These are phyloP conservation scores for Termitomyces sp. DNA, from an alignment of 768 basidiomycete species.

Conservation along the genomic window DNA sequence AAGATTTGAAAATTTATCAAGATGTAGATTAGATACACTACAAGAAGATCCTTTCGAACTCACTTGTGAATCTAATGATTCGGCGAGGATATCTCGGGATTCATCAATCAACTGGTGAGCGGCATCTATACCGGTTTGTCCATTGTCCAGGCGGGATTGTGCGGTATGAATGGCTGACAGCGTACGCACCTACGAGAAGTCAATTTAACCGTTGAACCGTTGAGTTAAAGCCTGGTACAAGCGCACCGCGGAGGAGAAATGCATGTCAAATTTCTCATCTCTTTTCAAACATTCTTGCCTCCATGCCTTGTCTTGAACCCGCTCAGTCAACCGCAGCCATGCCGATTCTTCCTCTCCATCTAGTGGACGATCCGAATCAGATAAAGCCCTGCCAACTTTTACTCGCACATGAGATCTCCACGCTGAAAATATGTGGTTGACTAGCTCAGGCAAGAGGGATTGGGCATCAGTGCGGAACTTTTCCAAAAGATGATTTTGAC, in stretches of 20 bases:
- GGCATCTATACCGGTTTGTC: slow-evolving; percentile 32
- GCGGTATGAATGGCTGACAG: slow-evolving; percentile 49
- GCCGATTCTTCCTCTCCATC: slow-evolving; percentile 42
- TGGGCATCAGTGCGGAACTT: slow-evolving; percentile 51
- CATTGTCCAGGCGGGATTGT: slow-evolving; percentile 32
- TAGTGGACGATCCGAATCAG: slow-evolving; percentile 38
- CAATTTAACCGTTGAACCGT: slow-evolving; percentile 14
- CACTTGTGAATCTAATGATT: slow-evolving; percentile 72
- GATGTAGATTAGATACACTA: neutral
- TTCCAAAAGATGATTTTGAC: slow-evolving; percentile 71
- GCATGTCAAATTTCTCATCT: slow-evolving; percentile 93
- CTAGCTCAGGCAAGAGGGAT: slow-evolving; percentile 49
- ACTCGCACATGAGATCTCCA: slow-evolving; percentile 62
- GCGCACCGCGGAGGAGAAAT: slow-evolving; percentile 74
- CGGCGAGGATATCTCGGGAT: slow-evolving; percentile 71
- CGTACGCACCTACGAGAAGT: slow-evolving; percentile 37
- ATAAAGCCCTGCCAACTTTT: slow-evolving; percentile 61
- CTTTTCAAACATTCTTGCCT: slow-evolving; percentile 64
- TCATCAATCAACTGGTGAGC: slow-evolving; percentile 63
- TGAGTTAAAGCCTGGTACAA: slow-evolving; percentile 9
- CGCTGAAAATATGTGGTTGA: slow-evolving; percentile 51
- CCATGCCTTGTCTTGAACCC: slow-evolving; percentile 53
- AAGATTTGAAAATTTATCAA: too few relatives aligned
- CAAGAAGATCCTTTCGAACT: slow-evolving; percentile 11
- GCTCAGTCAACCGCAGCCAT: slow-evolving; percentile 53